Percentiles rank a stretch among this genome's conserved stretches.
Evolutionary conservation across 2,329 filamentous ascomycete genomes (phyloP).

Genomic region (Verticillium dahliae): DNA sequence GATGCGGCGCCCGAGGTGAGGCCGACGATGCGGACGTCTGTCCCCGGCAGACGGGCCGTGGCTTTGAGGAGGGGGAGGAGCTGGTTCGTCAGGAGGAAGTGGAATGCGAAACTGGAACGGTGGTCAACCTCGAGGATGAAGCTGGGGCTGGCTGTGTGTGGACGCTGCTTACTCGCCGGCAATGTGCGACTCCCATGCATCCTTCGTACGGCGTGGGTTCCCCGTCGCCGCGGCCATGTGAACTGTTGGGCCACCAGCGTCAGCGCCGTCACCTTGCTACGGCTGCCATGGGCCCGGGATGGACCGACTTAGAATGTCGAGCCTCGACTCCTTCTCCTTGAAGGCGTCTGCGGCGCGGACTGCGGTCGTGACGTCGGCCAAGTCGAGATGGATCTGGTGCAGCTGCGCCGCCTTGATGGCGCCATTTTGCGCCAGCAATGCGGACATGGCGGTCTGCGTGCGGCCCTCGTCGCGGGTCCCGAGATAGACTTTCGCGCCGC

Average conservation of each 20-base stretch:
- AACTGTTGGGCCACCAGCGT: constrained; percentile 9
- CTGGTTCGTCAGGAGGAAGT: constrained; percentile 16
- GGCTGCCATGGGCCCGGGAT: not conserved
- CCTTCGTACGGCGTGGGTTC: not conserved
- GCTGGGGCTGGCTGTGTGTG: not conserved
- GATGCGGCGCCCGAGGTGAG: constrained; percentile 10
- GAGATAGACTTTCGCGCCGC: constrained; percentile 19
- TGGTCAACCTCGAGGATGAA: not conserved
- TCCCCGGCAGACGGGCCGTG: constrained; percentile 2
- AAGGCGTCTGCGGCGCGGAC: constrained; percentile 9
- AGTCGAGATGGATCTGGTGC: constrained; percentile 16
- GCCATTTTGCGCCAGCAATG: constrained; percentile 3
- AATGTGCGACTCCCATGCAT: constrained; percentile 15
- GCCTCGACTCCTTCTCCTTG: constrained; percentile 10
- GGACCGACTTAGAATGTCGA: constrained; percentile 17
- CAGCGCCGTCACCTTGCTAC: too few relatives aligned
- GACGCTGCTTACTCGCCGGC: constrained; percentile 11
- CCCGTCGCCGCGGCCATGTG: constrained; percentile 13
- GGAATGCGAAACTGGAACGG: constrained; percentile 13
- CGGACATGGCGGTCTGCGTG: not conserved
- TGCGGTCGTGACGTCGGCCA: constrained; percentile 12
- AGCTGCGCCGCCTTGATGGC: constrained; percentile 7
- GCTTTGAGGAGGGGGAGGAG: constrained; percentile 18
- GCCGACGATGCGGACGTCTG: constrained; percentile 17
- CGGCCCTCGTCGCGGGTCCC: constrained; percentile 13